These are phyloP conservation scores for Eucalyptus urophylla DNA, from an alignment of 345 rosid species.

Conservation along the genomic window DNA sequence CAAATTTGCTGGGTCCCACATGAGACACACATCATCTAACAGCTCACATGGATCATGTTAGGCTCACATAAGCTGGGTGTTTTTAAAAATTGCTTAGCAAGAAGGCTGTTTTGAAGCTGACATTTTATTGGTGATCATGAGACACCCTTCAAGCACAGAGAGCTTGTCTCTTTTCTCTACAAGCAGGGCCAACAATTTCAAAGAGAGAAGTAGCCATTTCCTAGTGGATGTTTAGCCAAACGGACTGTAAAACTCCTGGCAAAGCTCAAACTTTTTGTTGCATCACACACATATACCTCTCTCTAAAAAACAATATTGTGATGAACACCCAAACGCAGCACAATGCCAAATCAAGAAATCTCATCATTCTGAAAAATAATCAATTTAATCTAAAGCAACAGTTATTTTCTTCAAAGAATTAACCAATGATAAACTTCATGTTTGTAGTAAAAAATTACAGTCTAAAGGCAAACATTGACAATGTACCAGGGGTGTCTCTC, in stretches of 20 bases:
- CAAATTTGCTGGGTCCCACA: not conserved
- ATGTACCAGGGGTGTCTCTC: slow-evolving; percentile 91
- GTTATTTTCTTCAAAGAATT: not conserved
- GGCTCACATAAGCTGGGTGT: not conserved
- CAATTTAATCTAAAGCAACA: not conserved
- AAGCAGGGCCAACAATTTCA: not conserved
- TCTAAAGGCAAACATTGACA: not conserved
- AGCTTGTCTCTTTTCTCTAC: not conserved
- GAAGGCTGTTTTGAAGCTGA: not conserved
- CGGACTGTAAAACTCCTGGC: not conserved
- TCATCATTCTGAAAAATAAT: not conserved
- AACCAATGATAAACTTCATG: not conserved
- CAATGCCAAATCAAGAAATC: not conserved
- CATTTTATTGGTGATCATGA: not conserved
- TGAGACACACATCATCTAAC: not conserved
- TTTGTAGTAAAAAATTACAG: not conserved
- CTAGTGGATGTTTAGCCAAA: not conserved
- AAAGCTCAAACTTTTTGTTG: not conserved
- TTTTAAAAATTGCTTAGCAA: not conserved
- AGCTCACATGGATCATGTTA: not conserved
- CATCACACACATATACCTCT: not conserved
- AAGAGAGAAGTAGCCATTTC: not conserved
- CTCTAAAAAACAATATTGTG: not conserved
- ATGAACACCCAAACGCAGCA: not conserved
- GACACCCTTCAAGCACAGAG: not conserved